These are phyloP conservation scores for Citrullus amarus DNA, from an alignment of 306 rosid species.

Conservation along the genomic window DNA sequence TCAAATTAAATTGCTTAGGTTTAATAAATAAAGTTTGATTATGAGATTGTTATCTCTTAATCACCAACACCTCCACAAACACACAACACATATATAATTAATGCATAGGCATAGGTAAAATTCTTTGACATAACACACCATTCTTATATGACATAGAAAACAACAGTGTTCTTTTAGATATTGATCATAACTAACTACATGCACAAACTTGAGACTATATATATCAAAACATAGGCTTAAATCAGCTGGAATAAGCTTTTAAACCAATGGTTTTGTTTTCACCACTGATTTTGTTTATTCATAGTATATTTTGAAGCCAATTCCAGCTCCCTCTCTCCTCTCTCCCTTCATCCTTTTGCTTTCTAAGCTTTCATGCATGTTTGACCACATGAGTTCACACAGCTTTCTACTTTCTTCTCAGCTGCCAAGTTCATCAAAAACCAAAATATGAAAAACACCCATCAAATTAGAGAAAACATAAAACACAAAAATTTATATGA, in stretches of 20 bases:
- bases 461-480: not conserved
- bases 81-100: no score
- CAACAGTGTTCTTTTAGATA: not conserved
- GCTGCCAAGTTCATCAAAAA: conserved; percentile 4
- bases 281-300: not conserved
- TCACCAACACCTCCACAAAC: not conserved
- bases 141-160: not conserved
- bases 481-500: no score
- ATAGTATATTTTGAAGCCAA: not conserved
- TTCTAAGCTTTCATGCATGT: conserved; percentile 5
- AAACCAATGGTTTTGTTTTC: not conserved
- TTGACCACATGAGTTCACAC: conserved; percentile 32
- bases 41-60: not conserved
- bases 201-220: not conserved
- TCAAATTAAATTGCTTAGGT: not conserved
- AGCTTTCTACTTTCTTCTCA: conserved; percentile 25
- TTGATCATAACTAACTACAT: not conserved
- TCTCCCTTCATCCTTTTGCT: not conserved
- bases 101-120: not conserved
- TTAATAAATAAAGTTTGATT: not conserved
- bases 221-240: not conserved
- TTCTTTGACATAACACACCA: not conserved
- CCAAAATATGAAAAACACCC: not conserved
- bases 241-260: not conserved
- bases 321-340: not conserved